phyloP scores from a whole-genome alignment of 495 filamentous ascomycete species.

The Annulohypoxylon nitens region DNA sequence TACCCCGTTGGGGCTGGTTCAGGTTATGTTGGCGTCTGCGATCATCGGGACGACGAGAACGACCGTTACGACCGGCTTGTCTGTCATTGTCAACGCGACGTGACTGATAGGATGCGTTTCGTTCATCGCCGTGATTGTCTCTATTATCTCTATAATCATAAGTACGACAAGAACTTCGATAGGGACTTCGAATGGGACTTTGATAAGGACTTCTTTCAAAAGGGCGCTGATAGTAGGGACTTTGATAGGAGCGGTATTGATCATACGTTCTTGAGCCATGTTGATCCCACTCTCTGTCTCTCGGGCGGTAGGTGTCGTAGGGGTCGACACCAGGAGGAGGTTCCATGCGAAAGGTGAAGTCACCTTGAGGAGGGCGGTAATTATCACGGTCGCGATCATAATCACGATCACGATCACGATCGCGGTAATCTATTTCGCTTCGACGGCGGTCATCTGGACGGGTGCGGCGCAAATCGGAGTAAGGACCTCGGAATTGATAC shows the following conservation, averaged over 20 bases:
- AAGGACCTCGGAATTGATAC: constrained; percentile 38
- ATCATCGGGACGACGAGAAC: constrained; percentile 37
- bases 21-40: constrained; percentile 25
- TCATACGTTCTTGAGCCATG: constrained; percentile 32
- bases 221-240: too few species aligned
- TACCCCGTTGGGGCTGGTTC: background rate
- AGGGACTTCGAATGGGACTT: too few species aligned
- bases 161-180: constrained; percentile 16
- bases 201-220: too few species aligned
- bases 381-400: constrained; percentile 36
- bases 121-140: constrained; percentile 31
- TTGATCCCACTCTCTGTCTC: constrained; percentile 28
- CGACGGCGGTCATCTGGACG: constrained; percentile 33
- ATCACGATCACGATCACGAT: constrained; percentile 28
- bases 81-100: constrained; percentile 32
- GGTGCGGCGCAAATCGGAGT: constrained; percentile 37
- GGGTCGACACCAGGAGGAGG: constrained; percentile 55
- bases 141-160: background rate
- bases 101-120: constrained; percentile 15
- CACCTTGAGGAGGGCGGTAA: constrained; percentile 56
- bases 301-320: constrained; percentile 35
- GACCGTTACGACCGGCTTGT: constrained; percentile 20
- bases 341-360: constrained; percentile 62
- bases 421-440: constrained; percentile 28
- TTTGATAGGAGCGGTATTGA: constrained; percentile 34